phyloP scores from a whole-genome alignment of 169 alveolate species.

The Cyclospora cayetanensis region DNA sequence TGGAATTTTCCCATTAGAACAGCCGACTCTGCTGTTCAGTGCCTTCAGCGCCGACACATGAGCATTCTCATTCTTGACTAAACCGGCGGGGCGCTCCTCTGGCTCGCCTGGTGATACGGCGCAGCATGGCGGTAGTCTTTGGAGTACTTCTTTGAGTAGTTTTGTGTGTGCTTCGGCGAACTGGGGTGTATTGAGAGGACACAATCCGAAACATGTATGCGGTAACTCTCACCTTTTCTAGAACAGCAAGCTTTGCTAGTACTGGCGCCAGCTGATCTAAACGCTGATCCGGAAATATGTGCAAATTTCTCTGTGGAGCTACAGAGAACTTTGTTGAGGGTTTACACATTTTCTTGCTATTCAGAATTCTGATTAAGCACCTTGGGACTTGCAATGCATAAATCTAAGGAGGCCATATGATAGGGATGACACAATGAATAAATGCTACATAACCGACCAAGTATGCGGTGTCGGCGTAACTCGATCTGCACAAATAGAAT shows the following conservation, averaged over 20 bases:
- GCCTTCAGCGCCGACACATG: not conserved
- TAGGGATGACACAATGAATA: too few relatives aligned
- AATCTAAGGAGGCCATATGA: too few relatives aligned
- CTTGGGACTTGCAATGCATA: too few relatives aligned
- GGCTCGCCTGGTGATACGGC: not conserved
- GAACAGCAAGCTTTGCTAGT: not conserved
- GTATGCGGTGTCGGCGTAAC: too few relatives aligned
- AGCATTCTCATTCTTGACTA: not conserved
- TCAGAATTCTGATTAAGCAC: too few relatives aligned
- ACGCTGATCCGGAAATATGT: not conserved
- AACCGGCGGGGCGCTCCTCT: not conserved
- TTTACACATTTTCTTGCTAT: not conserved
- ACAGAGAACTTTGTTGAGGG: not conserved
- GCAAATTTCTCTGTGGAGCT: not conserved
- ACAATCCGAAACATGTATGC: not conserved
- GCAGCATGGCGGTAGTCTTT: not conserved
- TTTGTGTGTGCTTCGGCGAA: not conserved
- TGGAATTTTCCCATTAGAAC: too few relatives aligned
- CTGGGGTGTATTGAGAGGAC: not conserved
- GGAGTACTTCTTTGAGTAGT: not conserved
- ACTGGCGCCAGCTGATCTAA: slow-evolving; percentile 16
- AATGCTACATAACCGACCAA: too few relatives aligned
- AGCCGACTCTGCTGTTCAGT: not conserved
- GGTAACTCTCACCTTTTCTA: not conserved
- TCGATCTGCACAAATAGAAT: too few relatives aligned